Evolutionary conservation across 2,329 filamentous ascomycete genomes (phyloP).

Genomic region (Stenocarpella maydis): DNA sequence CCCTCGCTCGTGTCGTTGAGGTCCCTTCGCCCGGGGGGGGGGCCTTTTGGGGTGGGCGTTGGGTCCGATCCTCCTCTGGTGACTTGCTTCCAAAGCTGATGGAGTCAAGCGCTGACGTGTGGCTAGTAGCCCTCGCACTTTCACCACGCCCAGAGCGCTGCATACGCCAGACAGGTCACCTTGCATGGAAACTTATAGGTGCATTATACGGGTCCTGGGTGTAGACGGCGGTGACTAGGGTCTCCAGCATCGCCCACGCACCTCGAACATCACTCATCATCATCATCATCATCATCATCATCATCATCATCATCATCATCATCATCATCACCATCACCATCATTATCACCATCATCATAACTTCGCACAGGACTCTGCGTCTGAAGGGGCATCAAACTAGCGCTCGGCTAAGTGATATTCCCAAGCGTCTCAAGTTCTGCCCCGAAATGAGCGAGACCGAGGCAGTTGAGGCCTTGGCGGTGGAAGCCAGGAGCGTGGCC

Average conservation of each 20-base stretch:
- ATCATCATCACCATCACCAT: not conserved
- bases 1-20: not conserved
- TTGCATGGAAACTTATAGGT: constrained; percentile 5
- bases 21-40: not conserved
- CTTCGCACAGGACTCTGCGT: not conserved
- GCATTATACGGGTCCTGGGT: constrained; percentile 17
- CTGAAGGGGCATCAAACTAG: not conserved
- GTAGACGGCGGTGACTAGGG: constrained; percentile 5
- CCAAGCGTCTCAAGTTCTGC: not conserved
- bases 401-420: not conserved
- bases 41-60: not conserved
- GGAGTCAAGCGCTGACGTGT: constrained; percentile 23
- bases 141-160: not conserved
- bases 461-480: not conserved
- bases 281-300: not conserved
- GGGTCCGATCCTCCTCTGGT: not conserved
- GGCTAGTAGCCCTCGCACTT: constrained; percentile 10
- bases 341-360: not conserved
- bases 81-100: constrained; percentile 15
- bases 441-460: constrained; percentile 2
- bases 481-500: constrained; percentile 5
- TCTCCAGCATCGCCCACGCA: not conserved
- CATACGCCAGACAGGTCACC: constrained; percentile 21
- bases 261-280: not conserved
- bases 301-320: not conserved